Percentiles rank a stretch among this genome's conserved stretches.
Evolutionary conservation across 169 alveolate species (phyloP).

Genomic region (Prorocentrum cordatum): DNA sequence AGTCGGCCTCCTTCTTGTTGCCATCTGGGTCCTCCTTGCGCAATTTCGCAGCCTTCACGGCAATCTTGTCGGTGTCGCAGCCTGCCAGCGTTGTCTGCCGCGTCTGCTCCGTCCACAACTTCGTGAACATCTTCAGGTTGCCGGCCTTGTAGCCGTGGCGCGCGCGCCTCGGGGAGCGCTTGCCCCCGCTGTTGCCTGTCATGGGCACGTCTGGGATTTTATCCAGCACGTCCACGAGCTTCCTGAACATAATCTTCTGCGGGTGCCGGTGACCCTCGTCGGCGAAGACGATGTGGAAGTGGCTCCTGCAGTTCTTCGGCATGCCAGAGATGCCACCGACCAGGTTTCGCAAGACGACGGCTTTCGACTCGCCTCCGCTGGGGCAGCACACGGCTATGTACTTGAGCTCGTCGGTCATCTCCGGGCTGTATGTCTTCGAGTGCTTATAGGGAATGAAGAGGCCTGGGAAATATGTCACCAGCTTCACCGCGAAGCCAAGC

Average conservation of each 20-base stretch:
- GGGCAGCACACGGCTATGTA: conserved; percentile 31
- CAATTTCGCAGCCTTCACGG: background rate
- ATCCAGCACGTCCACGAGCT: background rate
- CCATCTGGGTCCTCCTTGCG: conserved; percentile 32
- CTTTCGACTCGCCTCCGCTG: conserved; percentile 26
- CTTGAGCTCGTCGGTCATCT: conserved; percentile 3
- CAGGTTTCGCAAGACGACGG: conserved; percentile 11
- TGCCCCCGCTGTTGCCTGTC: background rate
- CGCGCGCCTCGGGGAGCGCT: background rate
- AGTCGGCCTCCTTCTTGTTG: background rate
- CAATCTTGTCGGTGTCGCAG: no score
- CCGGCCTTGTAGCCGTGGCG: background rate
- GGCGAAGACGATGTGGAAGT: conserved; percentile 38
- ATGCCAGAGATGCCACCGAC: conserved; percentile 37
- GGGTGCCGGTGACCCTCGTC: conserved; percentile 40
- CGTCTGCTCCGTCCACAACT: no score
- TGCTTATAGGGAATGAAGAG: conserved; percentile 32
- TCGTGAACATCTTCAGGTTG: background rate
- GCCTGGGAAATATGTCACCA: conserved; percentile 43
- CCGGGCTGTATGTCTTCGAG: conserved; percentile 17
- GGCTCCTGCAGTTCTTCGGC: conserved; percentile 45
- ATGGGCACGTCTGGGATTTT: background rate
- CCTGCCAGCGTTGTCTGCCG: no score
- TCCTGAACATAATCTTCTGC: conserved; percentile 30
- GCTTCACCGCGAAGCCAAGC: conserved; percentile 50